phyloP scores from a whole-genome alignment of 805 yeast genomes.

The Cyberlindnera subsufficiens region DNA sequence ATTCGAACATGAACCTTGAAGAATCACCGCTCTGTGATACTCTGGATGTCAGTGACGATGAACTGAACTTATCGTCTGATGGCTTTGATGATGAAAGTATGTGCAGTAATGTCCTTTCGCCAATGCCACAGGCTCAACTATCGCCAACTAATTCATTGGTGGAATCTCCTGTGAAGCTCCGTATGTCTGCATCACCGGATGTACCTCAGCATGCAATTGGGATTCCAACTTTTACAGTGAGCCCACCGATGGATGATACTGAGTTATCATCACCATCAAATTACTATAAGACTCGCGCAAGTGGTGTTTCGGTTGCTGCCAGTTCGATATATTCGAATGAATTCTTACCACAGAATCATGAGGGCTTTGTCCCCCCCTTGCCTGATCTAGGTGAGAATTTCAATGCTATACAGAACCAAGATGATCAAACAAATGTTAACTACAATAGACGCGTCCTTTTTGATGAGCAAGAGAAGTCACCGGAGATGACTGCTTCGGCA shows the following conservation, averaged over 20 bases:
- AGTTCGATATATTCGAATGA: constrained; percentile 8
- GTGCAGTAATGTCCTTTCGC: constrained; percentile 13
- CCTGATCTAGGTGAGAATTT: too few species aligned
- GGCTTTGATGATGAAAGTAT: constrained; percentile 14
- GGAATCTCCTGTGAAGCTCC: background rate
- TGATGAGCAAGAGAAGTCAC: background rate
- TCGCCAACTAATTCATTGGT: constrained; percentile 1
- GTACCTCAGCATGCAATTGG: background rate
- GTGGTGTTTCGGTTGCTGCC: constrained; percentile 4
- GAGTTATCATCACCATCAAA: background rate
- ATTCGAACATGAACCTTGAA: too few species aligned
- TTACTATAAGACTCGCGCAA: background rate
- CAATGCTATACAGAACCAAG: too few species aligned
- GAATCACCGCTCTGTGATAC: too few species aligned
- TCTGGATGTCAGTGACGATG: constrained; percentile 5
- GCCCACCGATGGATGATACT: background rate
- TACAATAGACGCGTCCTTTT: background rate
- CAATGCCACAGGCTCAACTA: constrained; percentile 1
- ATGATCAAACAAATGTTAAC: too few species aligned
- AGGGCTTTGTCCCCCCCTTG: too few species aligned
- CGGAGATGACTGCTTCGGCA: constrained; percentile 6
- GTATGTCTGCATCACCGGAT: constrained; percentile 1
- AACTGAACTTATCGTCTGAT: constrained; percentile 8
- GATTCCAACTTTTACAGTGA: background rate
- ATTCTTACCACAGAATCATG: too few species aligned